Percentiles rank a stretch among this genome's conserved stretches.
Conservation (phyloP, 257 asterid genomes). For the Prunella vulgaris region DNA sequence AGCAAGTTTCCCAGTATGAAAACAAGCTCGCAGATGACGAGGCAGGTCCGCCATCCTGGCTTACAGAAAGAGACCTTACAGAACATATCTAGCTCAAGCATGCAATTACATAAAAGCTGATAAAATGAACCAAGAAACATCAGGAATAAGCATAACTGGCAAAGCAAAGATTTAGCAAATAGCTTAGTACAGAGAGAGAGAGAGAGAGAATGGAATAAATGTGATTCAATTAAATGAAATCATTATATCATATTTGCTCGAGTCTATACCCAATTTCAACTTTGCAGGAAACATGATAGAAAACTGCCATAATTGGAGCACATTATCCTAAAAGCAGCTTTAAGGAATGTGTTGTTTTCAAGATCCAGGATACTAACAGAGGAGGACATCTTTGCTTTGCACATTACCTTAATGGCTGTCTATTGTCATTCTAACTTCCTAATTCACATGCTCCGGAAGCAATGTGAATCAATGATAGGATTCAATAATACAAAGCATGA, state of each 20-base stretch:
- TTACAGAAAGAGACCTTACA: constrained; percentile 21
- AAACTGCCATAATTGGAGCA: neutral
- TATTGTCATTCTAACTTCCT: neutral
- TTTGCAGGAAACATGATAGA: neutral
- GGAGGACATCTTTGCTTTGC: neutral
- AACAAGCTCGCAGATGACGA: constrained; percentile 61
- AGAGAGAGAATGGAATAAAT: neutral
- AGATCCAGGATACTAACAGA: neutral
- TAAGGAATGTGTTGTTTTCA: neutral
- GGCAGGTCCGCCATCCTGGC: constrained; percentile 77
- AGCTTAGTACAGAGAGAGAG: neutral
- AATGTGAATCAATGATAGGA: neutral
- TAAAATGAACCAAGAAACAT: neutral
- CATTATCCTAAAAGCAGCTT: neutral
- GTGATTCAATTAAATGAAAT: neutral
- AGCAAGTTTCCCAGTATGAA: constrained; percentile 84
- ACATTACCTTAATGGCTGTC: neutral
- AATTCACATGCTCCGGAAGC: neutral
- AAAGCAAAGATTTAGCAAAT: constrained; percentile 2
- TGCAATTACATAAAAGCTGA: constrained; percentile 10
- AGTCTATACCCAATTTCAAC: neutral
- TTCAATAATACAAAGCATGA: constrained; percentile 1
- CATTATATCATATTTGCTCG: neutral
- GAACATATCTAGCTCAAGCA: neutral
- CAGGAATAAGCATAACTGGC: constrained; percentile 1